These are phyloP conservation scores for Eucalyptus regnans DNA, from an alignment of 345 rosid genomes.

Conservation along the genomic window DNA sequence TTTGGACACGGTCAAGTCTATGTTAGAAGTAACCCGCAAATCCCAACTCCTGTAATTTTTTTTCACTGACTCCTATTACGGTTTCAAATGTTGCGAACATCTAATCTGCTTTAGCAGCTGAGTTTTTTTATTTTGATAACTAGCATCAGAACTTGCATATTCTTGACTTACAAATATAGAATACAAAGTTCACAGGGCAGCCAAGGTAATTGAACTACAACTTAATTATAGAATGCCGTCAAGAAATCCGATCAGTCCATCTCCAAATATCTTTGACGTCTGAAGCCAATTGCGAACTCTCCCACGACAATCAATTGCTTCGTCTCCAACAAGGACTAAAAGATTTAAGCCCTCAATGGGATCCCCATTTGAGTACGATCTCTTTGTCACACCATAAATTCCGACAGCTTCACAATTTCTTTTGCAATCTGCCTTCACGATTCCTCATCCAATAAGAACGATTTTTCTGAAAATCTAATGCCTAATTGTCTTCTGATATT, in stretches of 20 bases:
- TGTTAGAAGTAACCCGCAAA: background rate
- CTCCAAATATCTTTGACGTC: background rate
- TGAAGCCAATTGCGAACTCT: background rate
- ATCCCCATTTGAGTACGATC: background rate
- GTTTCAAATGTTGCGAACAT: background rate
- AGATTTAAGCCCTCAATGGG: background rate
- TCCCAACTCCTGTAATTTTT: background rate
- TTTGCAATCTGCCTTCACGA: background rate
- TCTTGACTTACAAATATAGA: background rate
- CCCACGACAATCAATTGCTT: background rate
- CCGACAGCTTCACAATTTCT: background rate
- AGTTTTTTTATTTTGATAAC: background rate
- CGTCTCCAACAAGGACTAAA: background rate
- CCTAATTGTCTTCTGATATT: background rate
- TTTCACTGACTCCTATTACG: background rate
- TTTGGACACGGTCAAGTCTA: background rate
- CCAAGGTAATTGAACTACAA: background rate
- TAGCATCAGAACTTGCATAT: background rate
- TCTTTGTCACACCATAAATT: background rate
- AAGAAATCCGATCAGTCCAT: background rate
- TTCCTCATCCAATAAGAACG: background rate
- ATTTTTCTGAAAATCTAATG: background rate
- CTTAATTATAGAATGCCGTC: background rate
- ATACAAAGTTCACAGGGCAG: background rate
- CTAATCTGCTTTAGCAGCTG: background rate